phyloP scores from a whole-genome alignment of 768 basidiomycete genomes.

The Leccinum aurantiacum region DNA sequence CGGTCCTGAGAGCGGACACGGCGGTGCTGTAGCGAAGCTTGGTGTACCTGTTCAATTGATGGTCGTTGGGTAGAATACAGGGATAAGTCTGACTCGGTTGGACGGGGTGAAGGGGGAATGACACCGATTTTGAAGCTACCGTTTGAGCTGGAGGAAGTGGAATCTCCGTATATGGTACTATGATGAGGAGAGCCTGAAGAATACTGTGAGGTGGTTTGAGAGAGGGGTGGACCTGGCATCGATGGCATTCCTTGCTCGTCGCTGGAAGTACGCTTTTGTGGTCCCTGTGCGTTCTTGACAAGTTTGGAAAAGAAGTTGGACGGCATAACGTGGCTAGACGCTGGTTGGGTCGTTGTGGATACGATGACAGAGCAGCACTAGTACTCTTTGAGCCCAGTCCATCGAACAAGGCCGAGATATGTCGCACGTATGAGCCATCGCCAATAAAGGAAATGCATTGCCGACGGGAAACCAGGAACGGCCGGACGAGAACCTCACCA shows the following conservation, averaged over 20 bases:
- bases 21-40: constrained; percentile 23
- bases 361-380: no score
- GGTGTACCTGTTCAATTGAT: constrained; percentile 20
- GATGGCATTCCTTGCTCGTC: constrained; percentile 4
- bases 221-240: background rate
- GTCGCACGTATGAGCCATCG: background rate
- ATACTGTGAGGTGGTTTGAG: constrained; percentile 12
- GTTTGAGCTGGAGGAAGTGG: constrained; percentile 12
- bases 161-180: constrained; percentile 1
- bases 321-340: constrained; percentile 17
- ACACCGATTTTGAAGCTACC: constrained; percentile 33
- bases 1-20: constrained; percentile 34
- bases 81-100: constrained; percentile 20
- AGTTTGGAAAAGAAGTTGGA: constrained; percentile 34
- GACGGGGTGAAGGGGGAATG: constrained; percentile 30
- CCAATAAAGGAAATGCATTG: background rate
- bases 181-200: constrained; percentile 6
- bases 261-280: background rate
- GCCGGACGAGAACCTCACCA: no score
- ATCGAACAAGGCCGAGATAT: no score
- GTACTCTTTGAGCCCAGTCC: no score
- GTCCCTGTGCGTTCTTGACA: constrained; percentile 21
- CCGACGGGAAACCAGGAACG: no score
- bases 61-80: constrained; percentile 1
- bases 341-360: no score